Base-by-base conservation (phyloP, 345 rosid genomes). In the Euphorbia pulcherrima region DNA sequence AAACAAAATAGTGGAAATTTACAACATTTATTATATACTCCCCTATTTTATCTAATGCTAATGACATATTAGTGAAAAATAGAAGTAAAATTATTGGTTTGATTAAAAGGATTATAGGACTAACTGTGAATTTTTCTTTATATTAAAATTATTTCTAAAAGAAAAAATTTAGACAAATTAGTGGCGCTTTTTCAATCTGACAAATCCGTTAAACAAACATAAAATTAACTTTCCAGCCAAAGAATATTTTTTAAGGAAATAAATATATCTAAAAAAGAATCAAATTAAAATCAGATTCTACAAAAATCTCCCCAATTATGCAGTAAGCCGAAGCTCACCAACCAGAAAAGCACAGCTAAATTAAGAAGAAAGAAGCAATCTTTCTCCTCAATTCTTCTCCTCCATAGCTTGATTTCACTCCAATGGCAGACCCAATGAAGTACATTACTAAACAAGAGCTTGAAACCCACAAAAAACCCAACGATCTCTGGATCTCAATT, bases 401-500 rank as follows among this genome's bases (percentile, higher is more conserved):
- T 12, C 37, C 4, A 18, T 59, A 60, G 60, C 73, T 35, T 27
- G 9, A 30, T 21, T 39, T 29, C 3, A 48, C 33, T 63, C 12
- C 46, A 10, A 75, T 75, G 85, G 87, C 68, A 1, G 83, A 67
- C 5, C 40, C 76, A 0, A 80, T 60, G 67, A 82, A 33, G 76
- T 69, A 63, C 76, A 64, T 85, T 73, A 65, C 86, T 1, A 37
- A 64, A 29, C 53, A 79, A 17, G 86, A 75, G 67, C 83, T 85
- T 7, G 55, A 55, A 29, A 58, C 35, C 17, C 88, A 85, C 80
- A 79, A 75, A 18, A 77, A 62, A 23, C 69, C 56, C 4, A 82
- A 78, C 14, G 88, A 85, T 75, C 80, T 85, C 0, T 85, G 88
- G 88, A 82, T 85, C 76, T 82, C 81, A 3, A 76, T 84, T 37